Base-by-base conservation (phyloP, 164 flowering plant species). In the Vitis vinifera region DNA sequence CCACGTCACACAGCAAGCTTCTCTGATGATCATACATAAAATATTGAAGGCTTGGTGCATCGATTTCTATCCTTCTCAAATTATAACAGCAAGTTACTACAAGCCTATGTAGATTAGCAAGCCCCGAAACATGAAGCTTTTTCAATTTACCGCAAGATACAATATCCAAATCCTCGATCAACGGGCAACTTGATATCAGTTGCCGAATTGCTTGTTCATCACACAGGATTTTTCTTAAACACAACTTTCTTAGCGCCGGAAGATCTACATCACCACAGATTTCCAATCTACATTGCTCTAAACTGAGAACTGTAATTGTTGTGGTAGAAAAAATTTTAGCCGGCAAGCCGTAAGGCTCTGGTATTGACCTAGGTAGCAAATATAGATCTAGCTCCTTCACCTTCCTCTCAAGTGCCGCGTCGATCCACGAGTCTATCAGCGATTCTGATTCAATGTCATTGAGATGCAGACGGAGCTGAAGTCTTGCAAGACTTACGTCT, bases 301-400 rank as follows among this genome's bases (percentile, higher is more conserved):
- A 55, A 66, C 70, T 77, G 52, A 80, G 62, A 5, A 51, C 69
- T 48, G 74, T 72, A 10, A 80, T 50, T 31, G 70, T 67, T 15
- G 7, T 53, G 23, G 76, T 67, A 64, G 62, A 1, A 55, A 73
- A 27, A 16, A 77, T 61, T 9, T 16, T 7, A 27, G 6, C 44
- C 11, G 83, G 76, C 56, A 75, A 48, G 47, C 0, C 1, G 50
- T 57, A 71, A 48, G 31, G 44, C 19, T 6, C 27, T 11, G 57
- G 9, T 19, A 55, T 1, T 0, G 4, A 31, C 13, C 62, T 62
- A 7, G 17, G 13, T 37, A 16, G 16, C 47, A 70, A 55, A 53
- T 59, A 65, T 56, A 80, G 61, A 50, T 75, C 75, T 7, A 80
- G 66, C 55, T 80, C 76, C 51, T 60, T 68, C 44, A 80, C 73